Evolutionary conservation across 805 yeast species (phyloP), one percentile per base, ranked within the genome.

Genomic region (Ogataea angusta): DNA sequence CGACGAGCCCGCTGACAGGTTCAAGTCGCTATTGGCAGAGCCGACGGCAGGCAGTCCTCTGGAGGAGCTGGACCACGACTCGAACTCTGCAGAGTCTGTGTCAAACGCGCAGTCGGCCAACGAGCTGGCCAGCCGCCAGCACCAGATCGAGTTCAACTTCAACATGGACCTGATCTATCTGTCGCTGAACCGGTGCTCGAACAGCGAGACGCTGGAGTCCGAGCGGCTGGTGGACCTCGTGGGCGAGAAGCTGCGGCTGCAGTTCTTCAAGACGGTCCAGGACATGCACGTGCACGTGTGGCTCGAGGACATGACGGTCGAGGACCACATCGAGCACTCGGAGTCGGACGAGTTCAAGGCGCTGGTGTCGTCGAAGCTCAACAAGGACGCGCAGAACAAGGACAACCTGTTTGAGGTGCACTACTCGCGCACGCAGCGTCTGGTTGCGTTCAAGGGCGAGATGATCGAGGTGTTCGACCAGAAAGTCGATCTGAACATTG

Each of bases 391-490:
- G n/a, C 73, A 65, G 10, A 60, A 53, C 9, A 53, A 64, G 12
- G 72, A 70, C 19, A 73, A 76, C 42, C 64, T 88, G 39, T 78
- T 89, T 53, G 70, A 67, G 25, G 67, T 89, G 22, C 68, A 72
- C 10, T 85, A 82, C 52, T 61, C 66, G 8, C 68, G 91, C 49
- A 63, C 67, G 0, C 82, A 77, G 56, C 69, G 95, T 56, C 59
- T 77, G 34, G 88, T 78, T 9, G 72, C 67, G 13, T 72, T 73
- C 36, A 68, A 77, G 19, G 69, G 70, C 2, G 70, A 68, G 25
- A 72, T 68, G 12, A 78, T 83, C 36, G 88, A 78, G 45, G 80
- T 83, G 0, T 82, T 73, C 58, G 96, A 90, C 54, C 96, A 88
- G 59, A 80, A 76, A 48, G 75, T 90, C 5, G 69, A 75, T 7